Percentiles rank a stretch among this genome's conserved stretches.
Evolutionary conservation across 257 asterid species (phyloP).

Genomic region (Capsicum chinense): DNA sequence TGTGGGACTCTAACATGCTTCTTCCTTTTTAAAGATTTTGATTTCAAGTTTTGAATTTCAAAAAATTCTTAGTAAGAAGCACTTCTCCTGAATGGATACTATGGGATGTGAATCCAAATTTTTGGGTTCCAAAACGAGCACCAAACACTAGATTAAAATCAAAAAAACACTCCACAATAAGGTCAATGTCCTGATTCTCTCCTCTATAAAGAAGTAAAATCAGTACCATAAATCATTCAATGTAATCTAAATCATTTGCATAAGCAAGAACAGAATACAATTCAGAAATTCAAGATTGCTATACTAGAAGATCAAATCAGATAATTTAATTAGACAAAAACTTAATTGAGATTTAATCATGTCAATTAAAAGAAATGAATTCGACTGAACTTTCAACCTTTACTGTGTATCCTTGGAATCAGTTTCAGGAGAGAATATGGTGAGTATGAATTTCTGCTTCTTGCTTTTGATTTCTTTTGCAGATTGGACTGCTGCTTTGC

Average conservation of each 20-base stretch:
- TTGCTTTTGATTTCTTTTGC: background rate
- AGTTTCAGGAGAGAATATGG: constrained; percentile 11
- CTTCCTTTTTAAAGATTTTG: no score
- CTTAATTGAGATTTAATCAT: background rate
- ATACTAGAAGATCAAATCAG: no score
- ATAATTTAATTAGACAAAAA: no score
- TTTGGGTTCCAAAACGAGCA: no score
- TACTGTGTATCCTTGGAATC: background rate
- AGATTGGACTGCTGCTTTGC: background rate
- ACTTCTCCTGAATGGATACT: no score
- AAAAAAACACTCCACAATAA: background rate
- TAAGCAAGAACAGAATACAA: background rate
- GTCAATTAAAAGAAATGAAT: background rate
- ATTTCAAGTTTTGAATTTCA: no score
- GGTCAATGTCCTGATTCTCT: background rate
- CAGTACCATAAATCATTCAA: no score
- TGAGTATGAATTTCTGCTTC: background rate
- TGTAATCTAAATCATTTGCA: background rate
- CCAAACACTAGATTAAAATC: background rate
- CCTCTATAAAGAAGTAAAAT: background rate
- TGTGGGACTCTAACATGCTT: no score
- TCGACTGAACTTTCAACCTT: background rate
- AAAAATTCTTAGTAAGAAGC: no score
- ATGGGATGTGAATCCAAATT: no score
- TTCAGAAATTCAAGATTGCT: background rate